Conservation (phyloP, 176 grass and related monocot species). For the Raddia guianensis region DNA sequence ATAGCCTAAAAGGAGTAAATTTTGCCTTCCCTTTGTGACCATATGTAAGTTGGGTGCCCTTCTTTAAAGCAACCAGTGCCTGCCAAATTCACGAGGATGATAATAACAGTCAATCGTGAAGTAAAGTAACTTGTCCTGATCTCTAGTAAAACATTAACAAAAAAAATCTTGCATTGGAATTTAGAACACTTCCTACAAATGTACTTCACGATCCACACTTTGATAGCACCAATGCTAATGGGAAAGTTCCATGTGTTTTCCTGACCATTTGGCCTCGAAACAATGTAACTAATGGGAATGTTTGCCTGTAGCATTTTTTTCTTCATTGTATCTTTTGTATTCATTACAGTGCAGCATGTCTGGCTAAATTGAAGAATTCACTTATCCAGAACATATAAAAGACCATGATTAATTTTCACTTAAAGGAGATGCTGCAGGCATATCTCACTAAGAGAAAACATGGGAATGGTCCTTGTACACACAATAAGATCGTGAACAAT, state of each 20-base stretch:
- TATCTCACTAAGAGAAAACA: too few relatives aligned
- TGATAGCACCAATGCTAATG: slow-evolving; percentile 23
- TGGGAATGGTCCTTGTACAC: too few relatives aligned
- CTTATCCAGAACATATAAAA: background rate
- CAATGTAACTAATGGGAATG: slow-evolving; percentile 8
- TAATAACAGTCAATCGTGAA: slow-evolving; percentile 18
- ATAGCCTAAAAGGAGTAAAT: slow-evolving; percentile 85
- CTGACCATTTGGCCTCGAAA: slow-evolving; percentile 33
- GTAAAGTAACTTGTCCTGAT: background rate
- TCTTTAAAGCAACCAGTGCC: slow-evolving; percentile 86
- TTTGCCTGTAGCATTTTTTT: slow-evolving; percentile 25
- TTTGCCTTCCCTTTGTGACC: slow-evolving; percentile 92
- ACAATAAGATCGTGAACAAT: too few relatives aligned
- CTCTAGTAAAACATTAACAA: slow-evolving; percentile 2
- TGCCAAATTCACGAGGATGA: slow-evolving; percentile 38
- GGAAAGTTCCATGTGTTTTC: slow-evolving; percentile 32
- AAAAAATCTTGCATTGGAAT: background rate
- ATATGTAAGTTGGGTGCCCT: slow-evolving; percentile 92
- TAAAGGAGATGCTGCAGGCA: too few relatives aligned
- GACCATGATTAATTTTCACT: too few relatives aligned
- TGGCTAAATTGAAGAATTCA: background rate
- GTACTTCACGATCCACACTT: background rate
- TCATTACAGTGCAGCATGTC: background rate
- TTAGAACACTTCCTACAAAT: background rate
- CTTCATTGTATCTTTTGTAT: slow-evolving; percentile 15